phyloP scores from a whole-genome alignment of 352 stramenopile genomes.

The Elongisporangium senticosum region DNA sequence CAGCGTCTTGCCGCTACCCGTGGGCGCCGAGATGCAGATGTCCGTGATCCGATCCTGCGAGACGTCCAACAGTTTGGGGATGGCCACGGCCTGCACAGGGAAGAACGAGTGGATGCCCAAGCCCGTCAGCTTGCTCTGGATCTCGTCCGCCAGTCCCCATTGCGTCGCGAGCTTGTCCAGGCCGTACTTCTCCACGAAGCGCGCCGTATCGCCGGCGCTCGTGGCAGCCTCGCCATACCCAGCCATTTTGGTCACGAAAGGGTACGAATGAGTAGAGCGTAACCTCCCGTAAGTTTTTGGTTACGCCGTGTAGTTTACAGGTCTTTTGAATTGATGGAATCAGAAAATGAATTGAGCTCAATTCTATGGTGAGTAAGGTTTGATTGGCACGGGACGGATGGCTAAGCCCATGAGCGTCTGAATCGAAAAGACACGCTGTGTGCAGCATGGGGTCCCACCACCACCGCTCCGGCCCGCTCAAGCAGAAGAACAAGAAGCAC shows the following conservation, averaged over 20 bases:
- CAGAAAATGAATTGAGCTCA: constrained; percentile 1
- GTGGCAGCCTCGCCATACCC: constrained; percentile 4
- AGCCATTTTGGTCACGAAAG: constrained; percentile 3
- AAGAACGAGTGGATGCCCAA: constrained; percentile 89
- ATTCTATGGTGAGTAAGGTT: constrained; percentile 1
- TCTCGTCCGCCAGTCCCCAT: constrained; percentile 39
- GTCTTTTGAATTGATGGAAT: constrained; percentile 5
- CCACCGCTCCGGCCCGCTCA: constrained; percentile 84
- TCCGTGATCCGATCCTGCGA: constrained; percentile 84
- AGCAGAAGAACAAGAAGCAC: constrained; percentile 92
- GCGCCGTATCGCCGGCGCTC: constrained; percentile 15
- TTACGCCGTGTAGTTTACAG: constrained; percentile 15
- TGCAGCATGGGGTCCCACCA: constrained; percentile 62
- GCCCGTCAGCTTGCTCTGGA: constrained; percentile 30
- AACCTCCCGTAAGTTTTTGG: background rate
- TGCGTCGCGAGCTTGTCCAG: constrained; percentile 49
- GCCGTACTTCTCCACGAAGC: constrained; percentile 62
- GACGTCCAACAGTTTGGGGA: constrained; percentile 88
- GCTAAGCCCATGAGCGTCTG: background rate
- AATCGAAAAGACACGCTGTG: background rate
- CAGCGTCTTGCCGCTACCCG: constrained; percentile 96
- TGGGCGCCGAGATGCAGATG: constrained; percentile 96
- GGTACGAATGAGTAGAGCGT: background rate
- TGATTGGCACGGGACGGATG: constrained; percentile 1
- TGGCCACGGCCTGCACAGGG: constrained; percentile 92